Conservation (phyloP, 768 basidiomycete species). For the Termitomyces eurrhizus region DNA sequence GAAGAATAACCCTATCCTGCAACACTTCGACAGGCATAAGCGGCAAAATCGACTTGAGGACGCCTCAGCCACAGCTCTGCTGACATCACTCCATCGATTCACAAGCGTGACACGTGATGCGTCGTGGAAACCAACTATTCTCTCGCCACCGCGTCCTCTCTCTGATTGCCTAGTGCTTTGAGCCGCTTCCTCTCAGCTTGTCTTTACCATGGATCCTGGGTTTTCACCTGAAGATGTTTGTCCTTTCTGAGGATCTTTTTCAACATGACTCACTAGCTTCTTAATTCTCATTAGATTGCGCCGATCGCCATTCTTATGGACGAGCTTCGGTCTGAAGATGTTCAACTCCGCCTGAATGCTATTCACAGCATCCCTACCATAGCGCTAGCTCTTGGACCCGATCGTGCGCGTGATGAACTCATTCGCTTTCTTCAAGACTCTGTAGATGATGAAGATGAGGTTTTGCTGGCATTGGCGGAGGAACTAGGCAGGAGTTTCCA, state of each 20-base stretch:
- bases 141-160: neutral
- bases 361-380: slow-evolving; percentile 98
- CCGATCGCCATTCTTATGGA: slow-evolving; percentile 98
- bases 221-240: slow-evolving; percentile 69
- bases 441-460: slow-evolving; percentile 99
- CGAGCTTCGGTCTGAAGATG: slow-evolving; percentile 96
- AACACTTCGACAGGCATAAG: slow-evolving; percentile 55
- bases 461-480: slow-evolving; percentile 91
- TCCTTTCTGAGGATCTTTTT: slow-evolving; percentile 19
- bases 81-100: neutral
- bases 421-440: slow-evolving; percentile 97
- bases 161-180: neutral
- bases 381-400: slow-evolving; percentile 91
- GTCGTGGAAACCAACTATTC: neutral
- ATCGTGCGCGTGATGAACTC: slow-evolving; percentile 93
- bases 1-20: slow-evolving; percentile 42
- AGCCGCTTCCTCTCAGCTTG: neutral
- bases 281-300: slow-evolving; percentile 55
- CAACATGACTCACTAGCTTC: slow-evolving; percentile 8
- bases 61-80: neutral
- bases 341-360: slow-evolving; percentile 91
- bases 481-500: slow-evolving; percentile 91
- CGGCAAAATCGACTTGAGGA: neutral
- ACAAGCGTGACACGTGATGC: neutral
- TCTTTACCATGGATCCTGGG: slow-evolving; percentile 53